Percentiles rank a stretch among this genome's conserved stretches.
These are phyloP conservation scores for Penstemon barbatus DNA, from an alignment of 257 asterid species.

Conservation along the genomic window DNA sequence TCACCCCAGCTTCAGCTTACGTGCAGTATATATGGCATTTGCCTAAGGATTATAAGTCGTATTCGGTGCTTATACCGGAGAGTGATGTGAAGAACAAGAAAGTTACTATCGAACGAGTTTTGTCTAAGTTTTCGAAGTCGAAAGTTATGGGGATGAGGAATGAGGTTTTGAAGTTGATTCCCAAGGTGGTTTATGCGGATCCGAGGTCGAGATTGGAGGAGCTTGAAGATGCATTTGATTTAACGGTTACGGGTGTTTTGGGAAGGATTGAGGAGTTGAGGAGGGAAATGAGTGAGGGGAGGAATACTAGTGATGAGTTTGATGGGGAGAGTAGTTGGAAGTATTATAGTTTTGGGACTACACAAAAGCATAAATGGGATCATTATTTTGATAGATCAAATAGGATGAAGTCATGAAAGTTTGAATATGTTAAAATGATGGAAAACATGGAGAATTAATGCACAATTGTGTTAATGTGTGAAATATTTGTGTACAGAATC, in stretches of 20 bases:
- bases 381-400: conserved; percentile 50
- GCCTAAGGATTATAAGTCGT: conserved; percentile 50
- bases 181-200: conserved; percentile 66
- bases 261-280: conserved; percentile 46
- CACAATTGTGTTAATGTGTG: too few species aligned
- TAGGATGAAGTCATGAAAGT: neutral
- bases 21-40: conserved; percentile 87
- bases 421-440: too few species aligned
- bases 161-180: conserved; percentile 69
- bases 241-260: conserved; percentile 56
- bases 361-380: conserved; percentile 73
- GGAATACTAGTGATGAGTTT: conserved; percentile 43
- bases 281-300: conserved; percentile 47
- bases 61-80: conserved; percentile 72
- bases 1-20: conserved; percentile 72
- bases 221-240: conserved; percentile 77
- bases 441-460: too few species aligned
- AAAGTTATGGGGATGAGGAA: conserved; percentile 67
- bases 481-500: too few species aligned
- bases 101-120: conserved; percentile 48
- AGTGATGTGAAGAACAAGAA: conserved; percentile 51
- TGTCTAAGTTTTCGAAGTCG: conserved; percentile 46
- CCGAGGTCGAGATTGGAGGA: conserved; percentile 50
- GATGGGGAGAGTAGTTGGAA: conserved; percentile 77
- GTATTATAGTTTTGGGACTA: conserved; percentile 61